These are phyloP conservation scores for Coelastrella sp. DNA, from an alignment of 139 green algal genomes.

Conservation along the genomic window DNA sequence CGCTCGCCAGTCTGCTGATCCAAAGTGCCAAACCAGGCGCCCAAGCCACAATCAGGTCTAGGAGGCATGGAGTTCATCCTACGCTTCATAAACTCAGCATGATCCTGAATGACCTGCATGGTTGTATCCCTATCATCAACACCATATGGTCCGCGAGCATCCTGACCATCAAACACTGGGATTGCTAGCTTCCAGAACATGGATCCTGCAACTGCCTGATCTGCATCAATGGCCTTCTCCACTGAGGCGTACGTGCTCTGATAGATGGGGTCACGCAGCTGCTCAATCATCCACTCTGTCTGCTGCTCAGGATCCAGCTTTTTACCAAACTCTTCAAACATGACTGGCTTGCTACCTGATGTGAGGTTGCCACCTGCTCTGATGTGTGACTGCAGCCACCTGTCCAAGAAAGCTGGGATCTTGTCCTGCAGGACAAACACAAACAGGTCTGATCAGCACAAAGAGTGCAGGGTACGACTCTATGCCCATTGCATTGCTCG, in stretches of 20 bases:
- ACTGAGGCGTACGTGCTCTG: constrained; percentile 40
- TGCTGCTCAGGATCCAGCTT: constrained; percentile 51
- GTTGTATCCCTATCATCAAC: constrained; percentile 46
- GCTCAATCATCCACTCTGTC: constrained; percentile 13
- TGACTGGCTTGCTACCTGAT: constrained; percentile 72
- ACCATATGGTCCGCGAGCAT: constrained; percentile 49
- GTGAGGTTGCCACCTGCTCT: constrained; percentile 46
- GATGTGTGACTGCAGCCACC: constrained; percentile 70
- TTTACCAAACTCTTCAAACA: constrained; percentile 87
- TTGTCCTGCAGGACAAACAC: constrained; percentile 26
- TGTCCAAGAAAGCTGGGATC: constrained; percentile 58
- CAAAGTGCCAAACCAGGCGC: constrained; percentile 46
- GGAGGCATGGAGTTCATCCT: constrained; percentile 51
- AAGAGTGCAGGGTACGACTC: too few species aligned
- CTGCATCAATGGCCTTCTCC: constrained; percentile 49
- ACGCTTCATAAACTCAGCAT: constrained; percentile 53
- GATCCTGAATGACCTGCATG: constrained; percentile 46
- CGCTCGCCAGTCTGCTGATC: constrained; percentile 38
- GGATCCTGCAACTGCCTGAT: constrained; percentile 49
- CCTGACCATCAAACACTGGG: constrained; percentile 51
- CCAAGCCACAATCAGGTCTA: constrained; percentile 35
- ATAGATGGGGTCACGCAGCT: constrained; percentile 57
- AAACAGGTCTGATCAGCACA: too few species aligned
- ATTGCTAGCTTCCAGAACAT: constrained; percentile 62
- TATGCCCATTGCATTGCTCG: too few species aligned